Percentiles rank a stretch among this genome's conserved stretches.
phyloP scores from a whole-genome alignment of 2,329 filamentous ascomycete species.

The Talaromyces atroroseus region DNA sequence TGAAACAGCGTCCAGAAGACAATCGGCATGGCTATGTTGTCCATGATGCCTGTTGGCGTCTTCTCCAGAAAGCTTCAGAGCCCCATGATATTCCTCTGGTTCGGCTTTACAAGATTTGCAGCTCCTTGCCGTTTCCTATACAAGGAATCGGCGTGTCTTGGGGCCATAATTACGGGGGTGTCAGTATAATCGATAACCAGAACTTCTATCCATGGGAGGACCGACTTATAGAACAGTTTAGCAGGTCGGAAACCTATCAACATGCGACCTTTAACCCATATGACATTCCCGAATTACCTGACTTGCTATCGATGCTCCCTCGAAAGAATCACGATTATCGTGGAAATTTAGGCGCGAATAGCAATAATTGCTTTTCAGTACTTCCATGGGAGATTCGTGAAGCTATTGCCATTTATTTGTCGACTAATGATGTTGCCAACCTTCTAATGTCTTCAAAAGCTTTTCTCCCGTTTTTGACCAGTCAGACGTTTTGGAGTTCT shows the following conservation, averaged over 20 bases:
- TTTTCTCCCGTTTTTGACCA: slow-evolving; percentile 9
- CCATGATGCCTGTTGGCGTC: too few species aligned
- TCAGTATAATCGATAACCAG: slow-evolving; percentile 2
- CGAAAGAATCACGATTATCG: not conserved
- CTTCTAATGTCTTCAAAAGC: slow-evolving; percentile 6
- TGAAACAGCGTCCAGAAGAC: too few species aligned
- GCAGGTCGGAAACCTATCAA: not conserved
- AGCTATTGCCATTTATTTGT: slow-evolving; percentile 10
- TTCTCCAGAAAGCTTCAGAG: too few species aligned
- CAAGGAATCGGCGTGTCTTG: not conserved
- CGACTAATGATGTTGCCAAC: slow-evolving; percentile 1
- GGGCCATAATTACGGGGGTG: slow-evolving; percentile 5
- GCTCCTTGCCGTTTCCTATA: slow-evolving; percentile 3
- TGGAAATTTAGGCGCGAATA: not conserved
- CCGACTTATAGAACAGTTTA: not conserved
- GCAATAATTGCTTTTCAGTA: slow-evolving; percentile 3
- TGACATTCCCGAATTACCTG: not conserved
- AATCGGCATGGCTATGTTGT: too few species aligned
- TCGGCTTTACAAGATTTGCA: slow-evolving; percentile 5
- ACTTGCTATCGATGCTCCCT: not conserved
- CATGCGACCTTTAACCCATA: slow-evolving; percentile 1
- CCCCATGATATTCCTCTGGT: too few species aligned
- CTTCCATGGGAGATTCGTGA: slow-evolving; percentile 13
- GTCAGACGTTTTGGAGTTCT: slow-evolving; percentile 12
- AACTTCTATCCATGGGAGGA: slow-evolving; percentile 9